Base-by-base conservation (phyloP, 441 rosid species). In the Melastoma candidum region DNA sequence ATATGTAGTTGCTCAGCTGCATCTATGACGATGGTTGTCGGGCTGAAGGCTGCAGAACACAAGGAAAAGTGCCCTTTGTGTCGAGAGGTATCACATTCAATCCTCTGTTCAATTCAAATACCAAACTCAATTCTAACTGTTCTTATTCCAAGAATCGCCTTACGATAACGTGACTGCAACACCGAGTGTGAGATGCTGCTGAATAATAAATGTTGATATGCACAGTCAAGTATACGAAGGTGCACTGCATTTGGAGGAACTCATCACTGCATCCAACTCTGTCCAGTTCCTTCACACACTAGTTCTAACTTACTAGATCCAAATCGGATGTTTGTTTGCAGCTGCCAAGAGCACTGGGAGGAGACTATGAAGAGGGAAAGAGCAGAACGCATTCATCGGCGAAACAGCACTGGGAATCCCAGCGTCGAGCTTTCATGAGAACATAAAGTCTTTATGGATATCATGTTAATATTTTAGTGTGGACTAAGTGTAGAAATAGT, bases 1-100 rank as follows among this genome's bases (percentile, higher is more conserved):
- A 74, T 82, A 66, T 88, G 98, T 64, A 87, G 95, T 69, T 88
- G 87, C 75, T 82, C 90, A 56, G 87, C 96, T 74, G 95, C 96
- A 56, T 82, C 90, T 2, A 81, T 92, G 53, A 82, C 61, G 17
- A 74, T 82, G 52, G 76, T 92, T 26, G 92, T 83, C 68, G 92
- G 92, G 57, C 74, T 87, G 26, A 77, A 82, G 65, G 70, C 81
- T 0, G 85, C 84, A 9, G 76, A 80, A 9, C 76, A 74, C 0
- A 76, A 68, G 63, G 74, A 72, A 66, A 85, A 82, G 66, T 87
- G 92, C 62, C 90, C 96, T 26, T 63, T 85, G 49, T 87, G 96
- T 66, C 81, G 94, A 13, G 77, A 85, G 92, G 95, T 87, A 65
- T 63, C 63, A n/a, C 17, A 54, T 53, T 47, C 22, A 8, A 27